These are phyloP conservation scores for Scortechinia acanthostroma DNA, from an alignment of 2,329 filamentous ascomycete species.

Conservation along the genomic window DNA sequence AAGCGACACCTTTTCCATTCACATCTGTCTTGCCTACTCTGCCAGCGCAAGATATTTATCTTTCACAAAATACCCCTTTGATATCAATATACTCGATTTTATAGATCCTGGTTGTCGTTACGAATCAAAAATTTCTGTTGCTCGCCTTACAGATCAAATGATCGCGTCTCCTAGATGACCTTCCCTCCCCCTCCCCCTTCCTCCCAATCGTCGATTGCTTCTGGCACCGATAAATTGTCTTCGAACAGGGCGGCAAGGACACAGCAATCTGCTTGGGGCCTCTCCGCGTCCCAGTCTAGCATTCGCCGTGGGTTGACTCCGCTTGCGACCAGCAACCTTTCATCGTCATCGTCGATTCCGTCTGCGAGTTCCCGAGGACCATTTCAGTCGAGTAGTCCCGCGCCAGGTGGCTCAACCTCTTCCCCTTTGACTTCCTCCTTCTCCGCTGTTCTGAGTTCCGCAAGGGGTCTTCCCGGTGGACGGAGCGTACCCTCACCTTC, in stretches of 20 bases:
- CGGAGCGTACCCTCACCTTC: conserved; percentile 42
- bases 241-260: conserved; percentile 28
- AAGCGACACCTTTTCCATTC: conserved; percentile 13
- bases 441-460: conserved; percentile 39
- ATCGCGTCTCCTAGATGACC: conserved; percentile 46
- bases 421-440: conserved; percentile 44
- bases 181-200: conserved; percentile 40
- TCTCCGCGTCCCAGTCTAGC: conserved; percentile 37
- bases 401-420: conserved; percentile 34
- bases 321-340: conserved; percentile 41
- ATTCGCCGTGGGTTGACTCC: conserved; percentile 48
- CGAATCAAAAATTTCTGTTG: conserved; percentile 6
- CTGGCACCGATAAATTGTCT: conserved; percentile 35
- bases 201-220: conserved; percentile 40
- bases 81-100: too few relatives aligned
- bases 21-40: conserved; percentile 8
- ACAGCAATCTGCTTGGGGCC: conserved; percentile 49
- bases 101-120: too few relatives aligned
- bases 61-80: too few relatives aligned
- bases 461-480: conserved; percentile 37
- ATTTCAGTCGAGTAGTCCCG: conserved; percentile 35
- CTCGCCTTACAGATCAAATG: conserved; percentile 29
- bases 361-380: conserved; percentile 27
- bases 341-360: conserved; percentile 25
- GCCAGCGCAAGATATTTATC: too few relatives aligned